A percentile compares a stretch with the other conserved stretches of the same genome.
These are phyloP conservation scores for Cunninghamia lanceolata DNA, from an alignment of 75 land plant genomes.

Conservation along the genomic window DNA sequence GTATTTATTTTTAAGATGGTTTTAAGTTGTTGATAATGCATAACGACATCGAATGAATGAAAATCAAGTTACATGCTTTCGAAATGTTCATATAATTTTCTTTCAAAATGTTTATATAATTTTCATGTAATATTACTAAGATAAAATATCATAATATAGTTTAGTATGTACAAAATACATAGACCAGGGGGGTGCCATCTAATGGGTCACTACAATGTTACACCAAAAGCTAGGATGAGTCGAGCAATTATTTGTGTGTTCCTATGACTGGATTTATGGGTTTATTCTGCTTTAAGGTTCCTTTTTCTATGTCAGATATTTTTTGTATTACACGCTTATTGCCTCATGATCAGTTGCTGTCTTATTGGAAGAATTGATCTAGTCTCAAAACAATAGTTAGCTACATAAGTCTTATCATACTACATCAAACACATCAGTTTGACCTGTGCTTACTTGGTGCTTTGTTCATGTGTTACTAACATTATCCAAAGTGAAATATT, in stretches of 20 bases:
- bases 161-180: no score
- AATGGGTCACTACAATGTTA: background rate
- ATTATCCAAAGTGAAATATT: background rate
- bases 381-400: background rate
- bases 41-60: no score
- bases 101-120: no score
- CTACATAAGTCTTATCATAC: background rate
- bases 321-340: background rate
- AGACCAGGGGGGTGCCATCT: no score
- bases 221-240: background rate
- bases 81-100: no score
- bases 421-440: background rate
- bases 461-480: background rate
- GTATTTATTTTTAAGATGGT: no score
- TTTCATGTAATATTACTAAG: no score
- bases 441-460: background rate
- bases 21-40: no score
- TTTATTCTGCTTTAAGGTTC: background rate
- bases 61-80: no score
- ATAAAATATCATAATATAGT: no score
- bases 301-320: background rate
- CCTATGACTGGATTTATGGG: background rate
- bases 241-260: background rate
- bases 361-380: background rate
- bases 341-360: background rate